Base-by-base conservation (phyloP, 75 land plant species). In the Pinus tabuliformis region DNA sequence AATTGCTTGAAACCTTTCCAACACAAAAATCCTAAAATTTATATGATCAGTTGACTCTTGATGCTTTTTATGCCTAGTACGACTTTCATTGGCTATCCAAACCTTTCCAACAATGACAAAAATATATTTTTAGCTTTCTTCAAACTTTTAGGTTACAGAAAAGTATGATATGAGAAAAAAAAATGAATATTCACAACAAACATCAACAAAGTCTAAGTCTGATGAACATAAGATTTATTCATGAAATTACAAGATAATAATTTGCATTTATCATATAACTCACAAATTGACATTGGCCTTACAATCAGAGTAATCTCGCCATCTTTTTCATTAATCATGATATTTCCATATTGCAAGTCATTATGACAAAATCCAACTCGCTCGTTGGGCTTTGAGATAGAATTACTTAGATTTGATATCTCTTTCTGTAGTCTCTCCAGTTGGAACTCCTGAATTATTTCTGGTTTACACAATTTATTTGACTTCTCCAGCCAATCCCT, bases 311-410 rank as follows among this genome's bases (percentile, higher is more conserved):
- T 86, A 22, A 86, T 22, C 28, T 54, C 57, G 61, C 66, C 77
- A 37, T 75, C 75, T 4, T 72, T 76, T 64, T 86, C 86, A 36
- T 81, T 70, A 56, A 79, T 58, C 88, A 86, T 86, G 45, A 86
- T 77, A 28, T 86, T 86, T 76, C 88, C 88, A 73, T 86, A 86
- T 42, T 83, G 86, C 76, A 86, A 74, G 21, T 86, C 88, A 66
- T 86, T 86, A 65, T 86, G 88, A 74, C 88, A 84, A 62, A 86
- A 86, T 15, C 88, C 88, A 54, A 86, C 64, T 54, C 58, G 59
- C 20, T 80, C 76, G 17, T 59, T 70, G 12, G 75, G 76, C 39
- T 74, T 74, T 30, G 79, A 62, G 66, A 86, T 54, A 33, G 58
- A 24, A 62, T 37, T 76, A 21, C 81, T 75, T 16, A 84, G 37